Conservation (phyloP, 2,329 filamentous ascomycete genomes). For the Venturia pyrina region DNA sequence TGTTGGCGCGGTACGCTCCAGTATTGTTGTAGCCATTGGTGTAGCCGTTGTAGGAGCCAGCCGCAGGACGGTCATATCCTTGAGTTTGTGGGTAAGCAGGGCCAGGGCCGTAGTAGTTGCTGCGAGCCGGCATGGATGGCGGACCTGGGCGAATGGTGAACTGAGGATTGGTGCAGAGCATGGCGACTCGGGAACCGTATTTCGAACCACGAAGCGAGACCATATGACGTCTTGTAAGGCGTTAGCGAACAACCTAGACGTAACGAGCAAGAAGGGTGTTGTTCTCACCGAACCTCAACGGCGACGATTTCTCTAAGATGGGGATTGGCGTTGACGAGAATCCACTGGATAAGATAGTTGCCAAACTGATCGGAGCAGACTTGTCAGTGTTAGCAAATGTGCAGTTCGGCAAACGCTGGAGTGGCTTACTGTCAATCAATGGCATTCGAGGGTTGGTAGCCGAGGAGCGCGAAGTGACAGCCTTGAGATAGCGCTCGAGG, state of each 20-base stretch:
- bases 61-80: background rate
- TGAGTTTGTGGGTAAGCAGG: background rate
- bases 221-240: slow-evolving; percentile 70
- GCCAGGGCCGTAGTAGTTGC: background rate
- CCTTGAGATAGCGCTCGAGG: slow-evolving; percentile 81
- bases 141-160: slow-evolving; percentile 82
- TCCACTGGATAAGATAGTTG: slow-evolving; percentile 97
- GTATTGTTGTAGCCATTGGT: background rate
- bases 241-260: background rate
- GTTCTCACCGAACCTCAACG: slow-evolving; percentile 63
- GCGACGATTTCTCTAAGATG: slow-evolving; percentile 92
- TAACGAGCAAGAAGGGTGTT: background rate
- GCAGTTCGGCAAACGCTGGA: background rate
- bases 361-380: slow-evolving; percentile 96
- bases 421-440: slow-evolving; percentile 70
- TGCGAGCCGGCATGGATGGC: slow-evolving; percentile 38
- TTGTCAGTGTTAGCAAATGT: slow-evolving; percentile 20
- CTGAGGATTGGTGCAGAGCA: slow-evolving; percentile 96
- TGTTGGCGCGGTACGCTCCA: background rate
- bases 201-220: slow-evolving; percentile 96
- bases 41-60: background rate
- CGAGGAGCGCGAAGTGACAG: slow-evolving; percentile 76
- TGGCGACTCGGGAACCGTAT: slow-evolving; percentile 94
- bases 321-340: slow-evolving; percentile 74
- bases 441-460: slow-evolving; percentile 79